Conservation (phyloP, 2,329 filamentous ascomycete genomes). For the Fusarium equiseti region DNA sequence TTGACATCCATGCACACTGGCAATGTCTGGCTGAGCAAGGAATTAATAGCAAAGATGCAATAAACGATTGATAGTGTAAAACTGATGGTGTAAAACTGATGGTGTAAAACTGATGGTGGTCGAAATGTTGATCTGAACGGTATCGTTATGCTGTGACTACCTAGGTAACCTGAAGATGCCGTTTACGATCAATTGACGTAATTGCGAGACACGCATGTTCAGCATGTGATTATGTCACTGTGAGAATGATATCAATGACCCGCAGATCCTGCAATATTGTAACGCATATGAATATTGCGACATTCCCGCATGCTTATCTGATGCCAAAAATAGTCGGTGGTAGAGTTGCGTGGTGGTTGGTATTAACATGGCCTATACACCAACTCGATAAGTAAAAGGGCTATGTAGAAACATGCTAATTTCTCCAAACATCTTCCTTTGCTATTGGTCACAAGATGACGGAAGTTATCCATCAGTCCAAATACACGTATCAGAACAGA, state of each 20-base stretch:
- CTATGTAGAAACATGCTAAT: no score
- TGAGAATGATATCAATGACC: slow-evolving; percentile 1
- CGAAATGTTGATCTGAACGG: neutral
- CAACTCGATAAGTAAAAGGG: no score
- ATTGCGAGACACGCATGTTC: slow-evolving; percentile 2
- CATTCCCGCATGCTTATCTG: neutral
- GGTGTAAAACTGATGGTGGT: neutral
- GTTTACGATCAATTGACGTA: slow-evolving; percentile 34
- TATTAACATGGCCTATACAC: neutral
- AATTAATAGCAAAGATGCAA: neutral
- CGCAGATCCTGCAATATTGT: neutral
- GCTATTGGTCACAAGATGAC: no score
- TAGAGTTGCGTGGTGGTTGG: neutral
- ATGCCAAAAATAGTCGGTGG: neutral
- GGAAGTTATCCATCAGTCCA: no score
- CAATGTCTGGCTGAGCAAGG: neutral
- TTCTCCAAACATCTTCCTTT: no score
- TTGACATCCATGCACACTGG: neutral
- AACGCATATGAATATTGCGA: neutral
- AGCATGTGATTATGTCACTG: slow-evolving; percentile 16
- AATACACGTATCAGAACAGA: no score
- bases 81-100: no score
- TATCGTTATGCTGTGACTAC: slow-evolving; percentile 1
- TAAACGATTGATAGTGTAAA: no score
- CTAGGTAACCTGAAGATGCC: neutral